These are phyloP conservation scores for Starmerella kuoi DNA, from an alignment of 805 yeast genomes.

Conservation along the genomic window DNA sequence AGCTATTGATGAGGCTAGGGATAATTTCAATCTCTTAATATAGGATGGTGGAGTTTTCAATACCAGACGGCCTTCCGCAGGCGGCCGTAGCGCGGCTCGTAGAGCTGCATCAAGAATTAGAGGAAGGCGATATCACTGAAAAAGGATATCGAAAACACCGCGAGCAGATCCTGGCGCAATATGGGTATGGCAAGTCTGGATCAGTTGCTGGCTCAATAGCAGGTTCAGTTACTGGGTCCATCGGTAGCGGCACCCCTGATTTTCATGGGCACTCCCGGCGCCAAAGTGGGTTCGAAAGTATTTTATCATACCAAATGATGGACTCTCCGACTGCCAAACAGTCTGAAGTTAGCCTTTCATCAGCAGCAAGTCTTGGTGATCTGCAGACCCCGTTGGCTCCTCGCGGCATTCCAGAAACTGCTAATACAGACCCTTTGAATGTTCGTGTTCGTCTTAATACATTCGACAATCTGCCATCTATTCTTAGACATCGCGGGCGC, in stretches of 20 bases:
- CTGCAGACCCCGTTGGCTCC: constrained; percentile 23
- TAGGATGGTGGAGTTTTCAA: constrained; percentile 20
- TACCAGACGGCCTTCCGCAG: constrained; percentile 25
- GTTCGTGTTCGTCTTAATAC: constrained; percentile 25
- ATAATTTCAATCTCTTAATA: not conserved
- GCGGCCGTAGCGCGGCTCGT: constrained; percentile 22
- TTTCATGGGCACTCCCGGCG: constrained; percentile 17
- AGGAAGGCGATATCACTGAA: constrained; percentile 59
- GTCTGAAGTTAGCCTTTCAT: not conserved
- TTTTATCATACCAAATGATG: constrained; percentile 10
- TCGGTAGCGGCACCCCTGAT: constrained; percentile 8
- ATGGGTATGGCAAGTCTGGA: constrained; percentile 10
- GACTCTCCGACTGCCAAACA: constrained; percentile 11
- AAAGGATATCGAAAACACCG: constrained; percentile 60
- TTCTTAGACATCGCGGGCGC: constrained; percentile 60
- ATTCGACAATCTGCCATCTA: constrained; percentile 54
- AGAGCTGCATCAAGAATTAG: constrained; percentile 21
- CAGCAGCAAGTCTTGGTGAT: constrained; percentile 9
- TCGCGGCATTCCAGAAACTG: constrained; percentile 25
- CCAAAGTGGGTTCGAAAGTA: constrained; percentile 19
- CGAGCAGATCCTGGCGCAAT: constrained; percentile 30
- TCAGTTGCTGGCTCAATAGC: too few species aligned
- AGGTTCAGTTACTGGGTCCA: too few species aligned
- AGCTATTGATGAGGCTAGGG: constrained; percentile 1
- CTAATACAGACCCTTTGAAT: constrained; percentile 30